These are phyloP conservation scores for Wickerhamomyces xylosicus DNA, from an alignment of 805 yeast genomes.

Conservation along the genomic window DNA sequence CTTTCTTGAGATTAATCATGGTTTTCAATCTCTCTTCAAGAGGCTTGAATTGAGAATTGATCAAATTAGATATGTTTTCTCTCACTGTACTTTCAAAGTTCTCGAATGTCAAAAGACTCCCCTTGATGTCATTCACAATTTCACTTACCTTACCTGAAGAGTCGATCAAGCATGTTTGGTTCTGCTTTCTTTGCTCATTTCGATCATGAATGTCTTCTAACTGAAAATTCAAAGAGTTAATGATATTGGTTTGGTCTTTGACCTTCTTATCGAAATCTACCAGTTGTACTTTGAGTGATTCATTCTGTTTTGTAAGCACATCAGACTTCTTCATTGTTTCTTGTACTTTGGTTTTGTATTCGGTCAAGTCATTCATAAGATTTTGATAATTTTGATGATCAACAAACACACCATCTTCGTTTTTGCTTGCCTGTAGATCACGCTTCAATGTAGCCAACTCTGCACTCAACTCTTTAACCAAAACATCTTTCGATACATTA, in stretches of 20 bases:
- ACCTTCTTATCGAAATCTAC: conserved; percentile 14
- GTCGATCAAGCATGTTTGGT: conserved; percentile 22
- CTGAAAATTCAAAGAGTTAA: conserved; percentile 18
- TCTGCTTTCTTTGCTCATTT: conserved; percentile 20
- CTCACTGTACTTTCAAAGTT: conserved; percentile 15
- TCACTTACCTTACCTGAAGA: conserved; percentile 24
- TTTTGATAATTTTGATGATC: conserved; percentile 49
- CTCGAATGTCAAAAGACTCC: conserved; percentile 17
- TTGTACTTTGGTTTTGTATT: conserved; percentile 36
- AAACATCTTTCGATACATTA: conserved; percentile 39
- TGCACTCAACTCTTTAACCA: conserved; percentile 35
- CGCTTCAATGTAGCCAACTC: conserved; percentile 39
- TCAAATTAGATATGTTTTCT: conserved; percentile 6
- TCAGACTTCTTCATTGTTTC: conserved; percentile 35
- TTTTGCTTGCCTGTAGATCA: conserved; percentile 53
- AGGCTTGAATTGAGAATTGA: conserved; percentile 4
- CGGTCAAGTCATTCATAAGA: conserved; percentile 36
- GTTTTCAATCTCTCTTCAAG: conserved; percentile 3
- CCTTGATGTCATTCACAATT: conserved; percentile 20
- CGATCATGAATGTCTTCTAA: conserved; percentile 19
- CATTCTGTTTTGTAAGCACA: conserved; percentile 27
- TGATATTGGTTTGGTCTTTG: conserved; percentile 14
- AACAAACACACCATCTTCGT: conserved; percentile 57
- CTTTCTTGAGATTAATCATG: neutral
- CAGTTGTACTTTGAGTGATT: conserved; percentile 16